Percentiles rank a stretch among this genome's conserved stretches.
These are phyloP conservation scores for Phytophthora quininea DNA, from an alignment of 352 stramenopile species.

Conservation along the genomic window DNA sequence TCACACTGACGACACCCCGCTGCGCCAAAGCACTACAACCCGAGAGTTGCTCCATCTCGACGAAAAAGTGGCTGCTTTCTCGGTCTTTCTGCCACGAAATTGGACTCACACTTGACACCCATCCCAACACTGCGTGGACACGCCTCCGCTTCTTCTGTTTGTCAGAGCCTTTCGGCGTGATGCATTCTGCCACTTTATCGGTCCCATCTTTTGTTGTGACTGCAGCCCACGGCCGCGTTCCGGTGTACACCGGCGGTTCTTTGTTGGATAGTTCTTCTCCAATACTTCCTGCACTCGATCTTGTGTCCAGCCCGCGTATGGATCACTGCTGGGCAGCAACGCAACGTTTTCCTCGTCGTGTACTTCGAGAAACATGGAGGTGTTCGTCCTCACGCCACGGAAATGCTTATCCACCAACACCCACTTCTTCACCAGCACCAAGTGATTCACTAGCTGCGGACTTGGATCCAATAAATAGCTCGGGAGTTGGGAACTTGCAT, in stretches of 20 bases:
- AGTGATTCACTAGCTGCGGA: constrained; percentile 40
- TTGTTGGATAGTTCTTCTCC: constrained; percentile 32
- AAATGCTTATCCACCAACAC: constrained; percentile 45
- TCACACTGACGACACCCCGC: constrained; percentile 51
- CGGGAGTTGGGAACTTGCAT: constrained; percentile 33
- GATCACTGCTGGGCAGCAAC: constrained; percentile 2
- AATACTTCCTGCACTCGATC: constrained; percentile 36
- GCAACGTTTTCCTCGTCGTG: constrained; percentile 25
- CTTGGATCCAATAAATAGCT: constrained; percentile 49
- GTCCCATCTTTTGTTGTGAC: constrained; percentile 1
- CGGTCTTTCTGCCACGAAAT: constrained; percentile 50
- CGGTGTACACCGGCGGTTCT: constrained; percentile 57
- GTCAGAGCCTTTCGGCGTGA: neutral
- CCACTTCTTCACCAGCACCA: constrained; percentile 71
- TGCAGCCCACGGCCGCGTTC: constrained; percentile 29
- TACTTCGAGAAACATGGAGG: constrained; percentile 48
- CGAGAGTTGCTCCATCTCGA: constrained; percentile 51
- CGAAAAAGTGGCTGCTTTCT: constrained; percentile 61
- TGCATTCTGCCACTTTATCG: neutral
- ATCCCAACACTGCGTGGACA: constrained; percentile 51
- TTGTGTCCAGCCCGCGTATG: constrained; percentile 14
- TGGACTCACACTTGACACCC: constrained; percentile 58
- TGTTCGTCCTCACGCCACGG: constrained; percentile 7
- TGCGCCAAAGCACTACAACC: constrained; percentile 1
- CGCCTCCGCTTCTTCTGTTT: constrained; percentile 44